These are phyloP conservation scores for Curvularia spicifera DNA, from an alignment of 2,329 filamentous ascomycete species.

Conservation along the genomic window DNA sequence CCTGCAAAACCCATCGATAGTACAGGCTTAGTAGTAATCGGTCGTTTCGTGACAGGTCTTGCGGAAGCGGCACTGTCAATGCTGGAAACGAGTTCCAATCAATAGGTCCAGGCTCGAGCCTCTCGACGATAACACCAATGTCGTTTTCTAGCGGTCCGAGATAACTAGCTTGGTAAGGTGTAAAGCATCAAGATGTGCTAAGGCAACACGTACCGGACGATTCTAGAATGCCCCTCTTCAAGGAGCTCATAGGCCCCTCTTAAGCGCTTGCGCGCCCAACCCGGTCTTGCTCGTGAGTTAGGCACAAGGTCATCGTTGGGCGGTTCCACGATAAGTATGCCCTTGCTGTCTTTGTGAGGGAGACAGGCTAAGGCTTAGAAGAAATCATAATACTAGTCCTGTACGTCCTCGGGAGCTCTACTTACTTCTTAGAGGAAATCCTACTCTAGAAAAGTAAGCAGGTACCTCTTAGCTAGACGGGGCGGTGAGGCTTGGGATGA, in stretches of 20 bases:
- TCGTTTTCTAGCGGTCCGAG: background rate
- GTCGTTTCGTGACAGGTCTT: background rate
- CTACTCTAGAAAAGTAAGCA: background rate
- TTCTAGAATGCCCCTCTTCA: background rate
- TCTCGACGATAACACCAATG: background rate
- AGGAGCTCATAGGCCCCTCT: background rate
- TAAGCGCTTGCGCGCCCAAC: background rate
- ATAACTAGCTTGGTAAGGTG: background rate
- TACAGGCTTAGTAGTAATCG: background rate
- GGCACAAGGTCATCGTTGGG: background rate
- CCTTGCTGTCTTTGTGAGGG: background rate
- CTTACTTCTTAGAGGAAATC: background rate
- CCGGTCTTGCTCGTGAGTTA: background rate
- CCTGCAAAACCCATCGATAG: background rate
- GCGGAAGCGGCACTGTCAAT: background rate
- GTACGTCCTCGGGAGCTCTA: background rate
- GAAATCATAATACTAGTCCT: background rate
- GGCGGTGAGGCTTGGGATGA: background rate
- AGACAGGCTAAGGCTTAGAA: background rate
- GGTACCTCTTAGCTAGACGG: background rate
- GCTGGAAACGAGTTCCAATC: background rate
- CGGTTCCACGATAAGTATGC: background rate
- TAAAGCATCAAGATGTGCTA: background rate
- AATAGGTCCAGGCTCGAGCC: background rate
- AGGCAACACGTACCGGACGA: background rate